These are phyloP conservation scores for Ascochyta rabiei DNA, from an alignment of 2,329 filamentous ascomycete genomes.

Conservation along the genomic window DNA sequence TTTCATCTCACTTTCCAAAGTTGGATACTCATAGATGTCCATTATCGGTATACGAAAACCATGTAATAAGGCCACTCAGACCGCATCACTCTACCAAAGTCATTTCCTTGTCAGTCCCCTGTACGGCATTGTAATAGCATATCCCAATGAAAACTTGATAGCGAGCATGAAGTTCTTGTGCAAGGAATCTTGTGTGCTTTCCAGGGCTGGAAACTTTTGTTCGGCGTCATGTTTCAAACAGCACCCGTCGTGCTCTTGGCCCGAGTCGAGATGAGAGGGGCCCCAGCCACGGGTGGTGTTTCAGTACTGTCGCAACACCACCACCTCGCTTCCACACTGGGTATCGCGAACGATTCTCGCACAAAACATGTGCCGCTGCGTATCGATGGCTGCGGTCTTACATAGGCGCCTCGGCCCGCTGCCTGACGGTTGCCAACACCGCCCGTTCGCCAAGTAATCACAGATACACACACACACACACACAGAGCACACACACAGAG, in stretches of 20 bases:
- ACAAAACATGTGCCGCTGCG: conserved; percentile 1
- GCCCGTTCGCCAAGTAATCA: background rate
- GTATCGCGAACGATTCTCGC: conserved; percentile 11
- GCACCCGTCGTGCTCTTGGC: background rate
- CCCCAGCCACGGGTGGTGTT: conserved; percentile 17
- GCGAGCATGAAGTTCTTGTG: background rate
- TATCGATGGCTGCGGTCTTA: conserved; percentile 20
- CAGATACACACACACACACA: background rate
- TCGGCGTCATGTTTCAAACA: conserved; percentile 8
- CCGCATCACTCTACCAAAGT: conserved; percentile 9
- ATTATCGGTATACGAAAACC: conserved; percentile 2
- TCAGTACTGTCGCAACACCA: conserved; percentile 39
- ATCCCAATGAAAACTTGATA: conserved; percentile 4
- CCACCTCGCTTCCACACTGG: conserved; percentile 23
- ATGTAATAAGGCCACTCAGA: conserved; percentile 11
- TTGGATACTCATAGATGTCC: conserved; percentile 11
- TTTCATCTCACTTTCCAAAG: background rate
- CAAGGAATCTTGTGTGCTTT: background rate
- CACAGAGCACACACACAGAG: too few species aligned
- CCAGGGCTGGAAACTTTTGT: background rate
- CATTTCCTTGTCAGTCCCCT: conserved; percentile 12
- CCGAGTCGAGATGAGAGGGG: background rate
- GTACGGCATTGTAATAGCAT: conserved; percentile 18
- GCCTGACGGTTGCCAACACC: background rate
- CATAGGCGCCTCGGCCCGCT: conserved; percentile 14